These are phyloP conservation scores for Aspergillus asperescens DNA, from an alignment of 495 filamentous ascomycete genomes.

Conservation along the genomic window DNA sequence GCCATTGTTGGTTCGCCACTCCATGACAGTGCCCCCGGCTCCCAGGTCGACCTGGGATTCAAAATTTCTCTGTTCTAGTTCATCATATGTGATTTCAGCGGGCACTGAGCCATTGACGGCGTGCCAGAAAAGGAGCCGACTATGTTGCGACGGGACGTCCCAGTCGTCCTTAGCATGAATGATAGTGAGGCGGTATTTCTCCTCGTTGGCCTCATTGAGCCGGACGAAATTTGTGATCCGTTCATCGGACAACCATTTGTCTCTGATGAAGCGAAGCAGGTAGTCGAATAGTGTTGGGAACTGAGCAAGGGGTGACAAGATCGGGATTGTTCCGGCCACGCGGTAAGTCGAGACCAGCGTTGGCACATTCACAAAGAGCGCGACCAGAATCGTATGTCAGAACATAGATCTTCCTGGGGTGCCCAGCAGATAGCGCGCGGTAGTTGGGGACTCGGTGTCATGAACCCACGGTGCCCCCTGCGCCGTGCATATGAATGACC, in stretches of 20 bases:
- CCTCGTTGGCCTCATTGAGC: conserved; percentile 24
- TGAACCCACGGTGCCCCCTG: conserved; percentile 62
- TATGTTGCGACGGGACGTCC: conserved; percentile 40
- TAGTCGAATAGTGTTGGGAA: conserved; percentile 36
- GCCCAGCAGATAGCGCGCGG: conserved; percentile 54
- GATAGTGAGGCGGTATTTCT: conserved; percentile 27
- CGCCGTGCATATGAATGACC: conserved; percentile 51
- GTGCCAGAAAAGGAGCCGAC: conserved; percentile 37
- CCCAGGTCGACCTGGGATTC: conserved; percentile 34
- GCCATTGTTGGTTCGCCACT: conserved; percentile 42
- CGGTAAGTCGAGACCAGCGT: conserved; percentile 42
- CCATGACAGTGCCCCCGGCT: conserved; percentile 42
- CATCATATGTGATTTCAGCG: conserved; percentile 28
- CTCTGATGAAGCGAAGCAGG: conserved; percentile 36
- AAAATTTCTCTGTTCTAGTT: conserved; percentile 31
- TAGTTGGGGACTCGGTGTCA: conserved; percentile 57
- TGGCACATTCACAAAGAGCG: conserved; percentile 41
- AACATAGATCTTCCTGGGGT: conserved; percentile 53
- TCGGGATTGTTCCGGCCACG: conserved; percentile 38
- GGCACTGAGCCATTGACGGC: conserved; percentile 36
- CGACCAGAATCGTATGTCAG: conserved; percentile 60
- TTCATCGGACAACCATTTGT: conserved; percentile 42
- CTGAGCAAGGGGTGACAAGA: conserved; percentile 37
- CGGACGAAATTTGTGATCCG: conserved; percentile 32
- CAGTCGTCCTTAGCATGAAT: conserved; percentile 38